A percentile compares a stretch with the other conserved stretches of the same genome.
Evolutionary conservation across 2,329 filamentous ascomycete genomes (phyloP).

Genomic region (Aureobasidium sp.): DNA sequence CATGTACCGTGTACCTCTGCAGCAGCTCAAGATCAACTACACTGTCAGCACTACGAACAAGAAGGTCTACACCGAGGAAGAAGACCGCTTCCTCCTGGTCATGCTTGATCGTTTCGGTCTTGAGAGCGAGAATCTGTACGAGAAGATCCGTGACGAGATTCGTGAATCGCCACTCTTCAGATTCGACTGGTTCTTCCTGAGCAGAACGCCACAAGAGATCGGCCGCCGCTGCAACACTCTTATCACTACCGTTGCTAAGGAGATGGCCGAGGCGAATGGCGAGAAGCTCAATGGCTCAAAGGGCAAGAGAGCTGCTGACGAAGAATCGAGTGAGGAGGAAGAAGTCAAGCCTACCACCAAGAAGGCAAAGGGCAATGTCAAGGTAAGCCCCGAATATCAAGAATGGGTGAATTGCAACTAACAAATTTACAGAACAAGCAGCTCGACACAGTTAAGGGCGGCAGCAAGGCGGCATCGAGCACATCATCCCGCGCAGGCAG

Average conservation of each 20-base stretch:
- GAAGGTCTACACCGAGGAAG: conserved; percentile 98
- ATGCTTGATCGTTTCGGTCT: conserved; percentile 88
- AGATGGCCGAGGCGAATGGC: conserved; percentile 61
- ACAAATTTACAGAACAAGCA: conserved; percentile 69
- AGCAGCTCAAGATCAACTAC: conserved; percentile 98
- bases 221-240: conserved; percentile 88
- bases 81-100: conserved; percentile 90
- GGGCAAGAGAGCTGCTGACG: conserved; percentile 68
- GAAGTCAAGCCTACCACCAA: conserved; percentile 87
- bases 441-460: conserved; percentile 75
- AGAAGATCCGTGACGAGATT: conserved; percentile 95
- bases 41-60: conserved; percentile 99
- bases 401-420: neutral
- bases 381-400: conserved; percentile 48
- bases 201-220: conserved; percentile 86
- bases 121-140: conserved; percentile 83
- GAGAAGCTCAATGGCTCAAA: conserved; percentile 54
- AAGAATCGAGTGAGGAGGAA: conserved; percentile 71
- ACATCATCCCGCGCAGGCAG: conserved; percentile 80
- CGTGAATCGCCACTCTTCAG: conserved; percentile 90
- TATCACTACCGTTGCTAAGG: conserved; percentile 86
- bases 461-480: conserved; percentile 68
- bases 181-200: conserved; percentile 99
- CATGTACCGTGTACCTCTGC: conserved; percentile 92
- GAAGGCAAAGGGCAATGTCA: conserved; percentile 82